Evolutionary conservation across 805 yeast genomes (phyloP), one percentile per base, ranked within the genome.

Genomic region (Candida boleticola): DNA sequence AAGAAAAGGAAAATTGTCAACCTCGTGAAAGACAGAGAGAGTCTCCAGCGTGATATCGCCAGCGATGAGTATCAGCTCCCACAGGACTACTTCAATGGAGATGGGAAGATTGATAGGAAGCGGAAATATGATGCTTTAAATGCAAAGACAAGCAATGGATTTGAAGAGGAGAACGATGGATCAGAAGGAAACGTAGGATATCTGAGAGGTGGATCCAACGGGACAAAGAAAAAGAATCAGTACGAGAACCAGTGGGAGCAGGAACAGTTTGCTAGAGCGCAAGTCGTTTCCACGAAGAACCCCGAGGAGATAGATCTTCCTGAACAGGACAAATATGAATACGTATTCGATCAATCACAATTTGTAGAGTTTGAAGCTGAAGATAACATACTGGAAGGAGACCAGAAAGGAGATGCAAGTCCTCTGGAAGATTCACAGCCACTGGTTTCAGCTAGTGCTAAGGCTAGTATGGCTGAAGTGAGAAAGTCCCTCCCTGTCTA

Each of bases 401-500:
- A 48, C 32, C 45, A 39, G 10, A 46, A 43, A 39, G 14, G 43
- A n/a, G 7, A 32, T 23, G 20, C 19, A 5, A 18, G 9, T 17
- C n/a, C 36, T 29, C 5, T 13, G 1, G 36, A 31, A 22, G 6
- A 5, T 3, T 30, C 45, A 1, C 29, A 40, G 17, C 36, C 27
- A 36, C 46, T 25, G 18, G 37, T 14, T 29, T 33, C 40, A 17
- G 18, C 11, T n/a, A 4, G 16, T 7, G n/a, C 18, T 11, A 11
- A 25, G 20, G 31, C 23, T 16, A 45, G 47, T 17, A 73, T 81
- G 21, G 71, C 67, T 5, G 76, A 78, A 20, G 77, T 80, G 1
- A 63, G 92, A 39, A 75, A 73, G 51, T 78, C 86, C 0, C 68
- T 89, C 14, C 97, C 97, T 0, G 95, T 89, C 1, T 89, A 71